Conservation (phyloP, 1,139 yeast species). For the Zygoascus hellenicus region DNA sequence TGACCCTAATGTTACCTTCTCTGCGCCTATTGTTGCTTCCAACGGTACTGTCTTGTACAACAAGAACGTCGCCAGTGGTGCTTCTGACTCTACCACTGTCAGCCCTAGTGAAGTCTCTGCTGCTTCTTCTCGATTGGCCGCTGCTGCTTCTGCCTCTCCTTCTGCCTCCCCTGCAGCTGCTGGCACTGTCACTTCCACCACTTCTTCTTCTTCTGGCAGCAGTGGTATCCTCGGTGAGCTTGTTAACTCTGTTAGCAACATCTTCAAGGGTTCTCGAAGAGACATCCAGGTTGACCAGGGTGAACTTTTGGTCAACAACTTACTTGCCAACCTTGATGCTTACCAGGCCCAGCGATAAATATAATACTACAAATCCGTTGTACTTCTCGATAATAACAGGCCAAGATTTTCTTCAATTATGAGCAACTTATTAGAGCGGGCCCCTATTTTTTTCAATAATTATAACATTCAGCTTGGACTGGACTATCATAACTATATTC, state of each 20-base stretch:
- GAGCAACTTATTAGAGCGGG: too few relatives aligned
- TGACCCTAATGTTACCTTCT: slow-evolving; percentile 5
- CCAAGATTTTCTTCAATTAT: too few relatives aligned
- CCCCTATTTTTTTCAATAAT: too few relatives aligned
- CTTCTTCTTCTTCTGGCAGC: neutral
- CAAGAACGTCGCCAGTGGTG: slow-evolving; percentile 5
- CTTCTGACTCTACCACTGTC: slow-evolving; percentile 1
- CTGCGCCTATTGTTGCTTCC: slow-evolving; percentile 3
- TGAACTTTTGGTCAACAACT: neutral
- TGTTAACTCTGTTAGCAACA: slow-evolving; percentile 2
- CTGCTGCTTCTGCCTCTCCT: slow-evolving; percentile 6
- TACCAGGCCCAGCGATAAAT: neutral
- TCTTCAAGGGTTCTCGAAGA: slow-evolving; percentile 3
- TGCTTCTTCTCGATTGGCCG: slow-evolving; percentile 1
- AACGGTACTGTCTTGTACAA: slow-evolving; percentile 6
- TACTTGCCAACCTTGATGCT: slow-evolving; percentile 1
- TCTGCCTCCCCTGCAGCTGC: slow-evolving; percentile 3
- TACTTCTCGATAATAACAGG: too few relatives aligned
- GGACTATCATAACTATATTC: too few relatives aligned
- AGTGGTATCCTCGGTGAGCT: neutral
- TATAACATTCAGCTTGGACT: too few relatives aligned
- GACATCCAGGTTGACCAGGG: neutral
- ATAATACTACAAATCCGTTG: neutral
- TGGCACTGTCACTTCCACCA: slow-evolving; percentile 1
- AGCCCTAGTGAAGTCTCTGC: neutral